Evolutionary conservation across 1,284 basidiomycete genomes (phyloP), one percentile per base, ranked within the genome.

Genomic region (Papiliotrema flavescens): DNA sequence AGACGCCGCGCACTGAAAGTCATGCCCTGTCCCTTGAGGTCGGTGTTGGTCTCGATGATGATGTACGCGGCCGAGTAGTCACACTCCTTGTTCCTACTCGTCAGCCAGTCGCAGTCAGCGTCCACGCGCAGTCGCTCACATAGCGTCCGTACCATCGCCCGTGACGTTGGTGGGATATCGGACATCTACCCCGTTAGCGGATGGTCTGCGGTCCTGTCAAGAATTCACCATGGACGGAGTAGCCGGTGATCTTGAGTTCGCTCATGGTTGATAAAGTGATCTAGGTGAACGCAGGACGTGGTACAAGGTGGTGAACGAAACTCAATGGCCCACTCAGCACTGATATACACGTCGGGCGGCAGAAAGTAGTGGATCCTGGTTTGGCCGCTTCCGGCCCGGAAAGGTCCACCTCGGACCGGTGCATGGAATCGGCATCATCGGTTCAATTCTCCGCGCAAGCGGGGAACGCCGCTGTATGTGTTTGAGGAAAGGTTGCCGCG

Each of bases 51-150:
- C 64, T 84, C 79, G 53, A 97, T 79, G 51, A 67, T 83, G 45
- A 96, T 80, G 73, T 96, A 96, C 2, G 93, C 93, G 0, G 91
- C 89, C 1, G 89, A 92, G 78, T 97, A 97, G 77, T 96, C 91
- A 76, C 92, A 94, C 56, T 90, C 89, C 40, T 88, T 89, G 77
- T 95, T 94, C 90, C 87, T 89, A 57, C 26, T 8, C 19, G 34
- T 49, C 28, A 17, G 43, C n/a, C 3, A 32, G 28, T 6, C 13
- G 3, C 3, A 3, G 3, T 22, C 28, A 17, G n/a, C 3, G 14
- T 37, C 19, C 20, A 19, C 13, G 15, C 19, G 28, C 14, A 17
- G 11, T 24, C 17, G 57, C 75, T 62, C 69, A 84, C 85, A 90
- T 91, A 8, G 89, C 90, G 79, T 92, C 90, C 37, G 89, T 90